These are phyloP conservation scores for Aristolochia contorta DNA, from an alignment of 164 flowering plant genomes.

Conservation along the genomic window DNA sequence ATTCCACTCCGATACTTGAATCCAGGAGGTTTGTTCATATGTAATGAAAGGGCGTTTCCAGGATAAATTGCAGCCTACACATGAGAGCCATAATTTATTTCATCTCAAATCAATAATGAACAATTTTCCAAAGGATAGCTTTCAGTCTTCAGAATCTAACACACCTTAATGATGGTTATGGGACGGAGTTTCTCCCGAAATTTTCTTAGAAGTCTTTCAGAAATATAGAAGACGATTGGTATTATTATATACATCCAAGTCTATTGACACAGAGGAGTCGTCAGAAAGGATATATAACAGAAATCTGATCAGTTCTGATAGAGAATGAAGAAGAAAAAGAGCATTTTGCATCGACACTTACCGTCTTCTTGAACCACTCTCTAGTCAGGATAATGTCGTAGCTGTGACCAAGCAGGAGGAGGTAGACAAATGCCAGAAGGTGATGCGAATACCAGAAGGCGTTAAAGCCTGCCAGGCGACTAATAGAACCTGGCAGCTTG, in stretches of 20 bases:
- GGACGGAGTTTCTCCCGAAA: constrained; percentile 28
- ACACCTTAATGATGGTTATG: constrained; percentile 61
- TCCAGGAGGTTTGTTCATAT: constrained; percentile 78
- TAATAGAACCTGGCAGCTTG: constrained; percentile 57
- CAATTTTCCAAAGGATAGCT: no score
- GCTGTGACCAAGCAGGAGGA: constrained; percentile 58
- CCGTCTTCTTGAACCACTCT: constrained; percentile 69
- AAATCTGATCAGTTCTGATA: background rate
- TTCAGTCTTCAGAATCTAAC: background rate
- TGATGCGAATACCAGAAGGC: constrained; percentile 98
- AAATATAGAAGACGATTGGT: constrained; percentile 50
- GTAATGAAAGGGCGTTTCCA: constrained; percentile 80
- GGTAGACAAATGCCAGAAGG: constrained; percentile 58
- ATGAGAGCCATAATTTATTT: background rate
- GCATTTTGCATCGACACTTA: constrained; percentile 17
- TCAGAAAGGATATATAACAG: background rate
- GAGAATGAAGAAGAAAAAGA: background rate
- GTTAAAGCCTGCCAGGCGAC: constrained; percentile 80
- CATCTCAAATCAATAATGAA: background rate
- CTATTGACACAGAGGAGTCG: constrained; percentile 30
- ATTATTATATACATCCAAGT: constrained; percentile 85
- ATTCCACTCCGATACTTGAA: constrained; percentile 91
- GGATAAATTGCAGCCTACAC: constrained; percentile 63
- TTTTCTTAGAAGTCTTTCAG: constrained; percentile 42
- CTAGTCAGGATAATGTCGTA: constrained; percentile 40